These are phyloP conservation scores for Myxozyma vanderwaltii DNA, from an alignment of 805 yeast genomes.

Conservation along the genomic window DNA sequence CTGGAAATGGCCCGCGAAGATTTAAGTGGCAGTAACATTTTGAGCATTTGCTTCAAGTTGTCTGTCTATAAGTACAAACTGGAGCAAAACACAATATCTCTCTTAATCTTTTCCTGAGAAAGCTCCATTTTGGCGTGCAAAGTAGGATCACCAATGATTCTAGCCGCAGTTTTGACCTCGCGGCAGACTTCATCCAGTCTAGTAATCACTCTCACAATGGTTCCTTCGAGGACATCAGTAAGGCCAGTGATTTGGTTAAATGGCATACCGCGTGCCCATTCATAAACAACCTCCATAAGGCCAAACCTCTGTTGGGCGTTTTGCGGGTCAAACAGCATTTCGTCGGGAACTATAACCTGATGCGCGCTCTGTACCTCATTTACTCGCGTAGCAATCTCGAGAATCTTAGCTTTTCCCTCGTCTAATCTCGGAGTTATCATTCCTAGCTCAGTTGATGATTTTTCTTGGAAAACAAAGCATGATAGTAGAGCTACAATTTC, in stretches of 20 bases:
- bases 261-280: constrained; percentile 95
- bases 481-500: constrained; percentile 95
- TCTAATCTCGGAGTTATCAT: constrained; percentile 77
- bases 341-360: constrained; percentile 74
- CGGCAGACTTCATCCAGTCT: constrained; percentile 93
- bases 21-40: not conserved
- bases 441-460: constrained; percentile 62
- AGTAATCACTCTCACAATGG: constrained; percentile 93
- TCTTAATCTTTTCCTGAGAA: constrained; percentile 91
- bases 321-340: constrained; percentile 72
- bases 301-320: constrained; percentile 65
- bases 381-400: constrained; percentile 66
- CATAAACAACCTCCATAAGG: constrained; percentile 89
- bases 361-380: constrained; percentile 62
- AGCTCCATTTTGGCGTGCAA: constrained; percentile 84
- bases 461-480: constrained; percentile 91
- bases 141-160: constrained; percentile 91
- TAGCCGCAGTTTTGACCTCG: constrained; percentile 89
- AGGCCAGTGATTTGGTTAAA: constrained; percentile 88
- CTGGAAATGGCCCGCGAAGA: not conserved
- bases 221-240: constrained; percentile 91
- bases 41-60: not conserved
- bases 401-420: constrained; percentile 58
- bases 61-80: constrained; percentile 75
- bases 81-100: constrained; percentile 97